Evolutionary conservation across 2,329 filamentous ascomycete genomes (phyloP).

Genomic region (Colletotrichum lindemuthianum): DNA sequence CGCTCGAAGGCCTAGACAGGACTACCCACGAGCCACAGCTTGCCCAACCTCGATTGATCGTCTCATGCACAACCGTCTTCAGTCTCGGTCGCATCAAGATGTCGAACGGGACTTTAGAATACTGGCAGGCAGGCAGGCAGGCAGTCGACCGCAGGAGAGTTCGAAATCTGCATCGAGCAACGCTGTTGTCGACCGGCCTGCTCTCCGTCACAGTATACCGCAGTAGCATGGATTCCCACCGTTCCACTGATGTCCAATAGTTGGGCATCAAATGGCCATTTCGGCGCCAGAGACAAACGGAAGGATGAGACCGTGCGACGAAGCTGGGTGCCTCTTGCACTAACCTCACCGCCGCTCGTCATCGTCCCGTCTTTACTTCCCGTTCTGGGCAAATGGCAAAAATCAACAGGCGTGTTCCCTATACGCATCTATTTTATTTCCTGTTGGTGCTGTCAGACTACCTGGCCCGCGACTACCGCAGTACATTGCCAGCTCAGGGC

Average conservation of each 20-base stretch:
- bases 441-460: too few species aligned
- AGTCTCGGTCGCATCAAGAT: conserved; percentile 17
- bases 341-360: conserved; percentile 13
- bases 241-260: conserved; percentile 7
- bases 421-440: too few species aligned
- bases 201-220: neutral
- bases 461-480: too few species aligned
- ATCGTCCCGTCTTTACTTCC: neutral
- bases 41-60: conserved; percentile 2
- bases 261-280: conserved; percentile 18
- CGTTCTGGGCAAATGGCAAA: too few species aligned
- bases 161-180: neutral
- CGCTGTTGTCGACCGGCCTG: neutral
- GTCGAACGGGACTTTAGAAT: conserved; percentile 10
- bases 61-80: conserved; percentile 19
- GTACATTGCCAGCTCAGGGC: too few species aligned
- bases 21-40: conserved; percentile 30
- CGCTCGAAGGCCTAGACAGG: conserved; percentile 14
- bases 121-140: too few species aligned
- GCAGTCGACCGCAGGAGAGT: too few species aligned
- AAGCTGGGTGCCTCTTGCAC: neutral
- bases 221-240: conserved; percentile 2
- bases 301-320: conserved; percentile 16
- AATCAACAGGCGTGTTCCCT: too few species aligned
- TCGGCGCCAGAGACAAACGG: conserved; percentile 24